phyloP scores from a whole-genome alignment of 768 basidiomycete genomes.

The Collybiopsis confluens region DNA sequence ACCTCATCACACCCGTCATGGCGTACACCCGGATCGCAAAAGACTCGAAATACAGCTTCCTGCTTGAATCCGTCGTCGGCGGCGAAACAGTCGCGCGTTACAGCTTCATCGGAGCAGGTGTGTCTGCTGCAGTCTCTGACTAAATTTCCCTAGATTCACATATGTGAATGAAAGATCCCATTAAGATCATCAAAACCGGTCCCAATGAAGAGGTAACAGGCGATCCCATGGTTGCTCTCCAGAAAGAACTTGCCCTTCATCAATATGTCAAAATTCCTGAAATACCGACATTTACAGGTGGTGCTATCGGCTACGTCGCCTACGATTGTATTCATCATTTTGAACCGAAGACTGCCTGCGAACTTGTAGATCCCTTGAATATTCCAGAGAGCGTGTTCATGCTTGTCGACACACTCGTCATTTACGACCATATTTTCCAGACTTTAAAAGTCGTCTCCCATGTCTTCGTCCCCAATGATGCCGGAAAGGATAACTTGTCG shows the following conservation, averaged over 20 bases:
- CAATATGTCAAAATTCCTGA: conserved; percentile 90
- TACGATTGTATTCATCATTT: conserved; percentile 97
- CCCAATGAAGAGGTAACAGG: conserved; percentile 78
- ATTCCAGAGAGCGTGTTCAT: conserved; percentile 97
- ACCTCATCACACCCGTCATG: conserved; percentile 94
- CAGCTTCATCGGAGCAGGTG: conserved; percentile 95
- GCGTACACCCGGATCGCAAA: conserved; percentile 92
- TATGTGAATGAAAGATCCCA: conserved; percentile 72
- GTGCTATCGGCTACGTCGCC: conserved; percentile 95
- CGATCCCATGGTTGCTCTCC: conserved; percentile 81
- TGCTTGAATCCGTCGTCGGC: conserved; percentile 88
- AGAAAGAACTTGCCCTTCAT: conserved; percentile 83
- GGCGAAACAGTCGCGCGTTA: conserved; percentile 92
- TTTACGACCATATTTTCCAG: conserved; percentile 97
- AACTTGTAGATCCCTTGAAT: conserved; percentile 70
- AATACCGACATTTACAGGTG: conserved; percentile 92
- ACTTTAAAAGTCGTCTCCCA: conserved; percentile 95
- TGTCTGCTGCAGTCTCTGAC: conserved; percentile 15
- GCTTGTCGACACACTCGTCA: conserved; percentile 91
- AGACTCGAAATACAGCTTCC: conserved; percentile 90
- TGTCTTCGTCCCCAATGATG: conserved; percentile 77
- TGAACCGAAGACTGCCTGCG: conserved; percentile 84
- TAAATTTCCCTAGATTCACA: neutral
- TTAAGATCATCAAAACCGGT: conserved; percentile 88
- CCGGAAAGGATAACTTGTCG: conserved; percentile 61